Base-by-base conservation (phyloP, 345 rosid species). In the Eucalyptus pumila region DNA sequence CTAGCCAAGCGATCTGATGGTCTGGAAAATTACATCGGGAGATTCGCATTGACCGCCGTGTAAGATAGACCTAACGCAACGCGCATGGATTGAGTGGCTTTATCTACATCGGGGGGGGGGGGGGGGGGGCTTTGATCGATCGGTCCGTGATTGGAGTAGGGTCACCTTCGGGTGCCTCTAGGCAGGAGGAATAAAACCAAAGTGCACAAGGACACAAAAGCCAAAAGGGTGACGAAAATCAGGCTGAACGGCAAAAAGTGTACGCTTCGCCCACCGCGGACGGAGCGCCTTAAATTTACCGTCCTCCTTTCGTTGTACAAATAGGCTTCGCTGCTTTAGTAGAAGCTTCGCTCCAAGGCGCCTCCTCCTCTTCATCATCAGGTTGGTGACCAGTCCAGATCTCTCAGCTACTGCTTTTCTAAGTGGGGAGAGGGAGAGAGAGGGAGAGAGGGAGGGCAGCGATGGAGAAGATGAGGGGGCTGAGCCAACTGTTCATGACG, bases 401-500 rank as follows among this genome's bases (percentile, higher is more conserved):
- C 85, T 76, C 83, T 11, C 85, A 76, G 47, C 85, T 11, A 21
- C 85, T 76, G 13, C 85, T 76, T 40, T 76, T 21, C 47, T 30
- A 4, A 19, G 8, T 52, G 17, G 80, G 34, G 23, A 87, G 27
- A 23, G 87, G 13, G 30, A 24, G 62, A 56, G 62, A 56, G 62
- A 56, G 2, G 50, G 69, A 15, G 76, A 45, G 83, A 40, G 34
- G 23, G 65, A 32, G 81, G 30, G 87, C 76, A 40, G 40, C 8
- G 7, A 93, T 89, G 94, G 93, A 88, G 52, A 90, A 90, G 92
- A 44, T 87, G 86, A 88, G 89, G 45, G 69, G 90, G 87, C 89
- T 95, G 87, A 91, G 90, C 67, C 96, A 95, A 89, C 94, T 95
- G 62, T 92, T 91, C 90, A 88, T 91, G 90, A 94, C 95, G 26